Conservation (phyloP, 1,139 yeast species). For the Blastobotrys arbuscula region DNA sequence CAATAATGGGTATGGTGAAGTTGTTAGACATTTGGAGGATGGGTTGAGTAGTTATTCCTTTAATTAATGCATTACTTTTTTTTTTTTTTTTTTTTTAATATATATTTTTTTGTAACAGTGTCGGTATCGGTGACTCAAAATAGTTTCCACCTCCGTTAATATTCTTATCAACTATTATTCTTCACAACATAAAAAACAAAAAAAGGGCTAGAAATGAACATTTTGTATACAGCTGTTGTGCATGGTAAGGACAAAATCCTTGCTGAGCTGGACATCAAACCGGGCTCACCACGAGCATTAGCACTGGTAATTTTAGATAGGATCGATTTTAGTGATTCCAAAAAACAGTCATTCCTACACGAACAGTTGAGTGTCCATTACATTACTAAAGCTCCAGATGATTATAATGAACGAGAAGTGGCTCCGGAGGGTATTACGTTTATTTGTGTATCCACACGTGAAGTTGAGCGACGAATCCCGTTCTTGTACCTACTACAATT, state of each 20-base stretch:
- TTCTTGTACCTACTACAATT: slow-evolving; percentile 32
- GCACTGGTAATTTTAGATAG: slow-evolving; percentile 29
- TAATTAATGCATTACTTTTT: not conserved
- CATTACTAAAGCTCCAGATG: slow-evolving; percentile 26
- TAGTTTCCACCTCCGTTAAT: not conserved
- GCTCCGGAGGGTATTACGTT: slow-evolving; percentile 26
- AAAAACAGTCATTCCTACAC: slow-evolving; percentile 31
- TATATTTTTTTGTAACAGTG: not conserved
- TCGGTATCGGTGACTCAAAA: not conserved
- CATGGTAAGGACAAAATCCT: slow-evolving; percentile 25
- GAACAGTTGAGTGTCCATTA: slow-evolving; percentile 34
- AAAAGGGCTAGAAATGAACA: not conserved
- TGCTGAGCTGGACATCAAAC: slow-evolving; percentile 23
- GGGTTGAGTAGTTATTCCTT: slow-evolving; percentile 23
- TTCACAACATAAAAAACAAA: not conserved
- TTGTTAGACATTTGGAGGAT: slow-evolving; percentile 31
- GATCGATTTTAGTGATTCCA: slow-evolving; percentile 22
- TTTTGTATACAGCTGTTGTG: slow-evolving; percentile 30
- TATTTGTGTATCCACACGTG: slow-evolving; percentile 28
- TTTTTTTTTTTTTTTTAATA: not conserved
- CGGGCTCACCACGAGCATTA: slow-evolving; percentile 22
- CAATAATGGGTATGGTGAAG: slow-evolving; percentile 23
- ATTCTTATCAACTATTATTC: not conserved
- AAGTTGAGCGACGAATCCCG: slow-evolving; percentile 32
- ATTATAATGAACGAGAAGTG: not conserved